Base-by-base conservation (phyloP, 1,284 basidiomycete species). In the Laetiporus sulphureus region DNA sequence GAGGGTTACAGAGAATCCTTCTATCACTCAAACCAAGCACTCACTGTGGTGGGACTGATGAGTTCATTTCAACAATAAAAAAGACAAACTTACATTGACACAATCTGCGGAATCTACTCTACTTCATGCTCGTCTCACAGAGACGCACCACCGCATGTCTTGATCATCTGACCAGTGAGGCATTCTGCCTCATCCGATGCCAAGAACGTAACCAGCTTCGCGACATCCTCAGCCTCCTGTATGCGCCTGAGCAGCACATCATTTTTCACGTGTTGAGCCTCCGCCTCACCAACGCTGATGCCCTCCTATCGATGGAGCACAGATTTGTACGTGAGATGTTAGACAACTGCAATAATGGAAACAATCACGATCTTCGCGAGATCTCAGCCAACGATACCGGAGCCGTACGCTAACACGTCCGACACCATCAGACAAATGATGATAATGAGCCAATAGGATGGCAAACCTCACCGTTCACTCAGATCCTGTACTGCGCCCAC, bases 181-280 rank as follows among this genome's bases (percentile, higher is more conserved):
- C 64, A 69, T 38, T 57, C 54, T 5, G 62, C 59, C 41, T 66
- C 66, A 22, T 64, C 57, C 2, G 65, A 67, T 5, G 59, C 65
- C 5, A 72, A 52, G 57, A 63, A 72, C 0, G 68, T 67, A 5
- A 72, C 69, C n/a, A 72, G 52, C 18, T 60, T 62, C 8, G 68
- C 66, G 45, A 70, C 61, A 42, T 70, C 64, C 37, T 67, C 61
- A 4, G 65, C 61, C 38, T 55, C 54, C 37, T 67, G 65, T 24
- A 63, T 55, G 11, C 56, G 52, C 5, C 58, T 62, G 4, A 59
- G 53, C 50, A 57, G 56, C 49, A 62, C 51, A 30, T 59, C 55
- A 22, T 49, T 52, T 46, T 60, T 60, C 15, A 62, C 59, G 10
- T 57, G 56, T 36, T 51, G 45, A 4, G 58, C 59, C 47, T 58